Base-by-base conservation (phyloP, 441 rosid species). In the Pelargonium citronellum region DNA sequence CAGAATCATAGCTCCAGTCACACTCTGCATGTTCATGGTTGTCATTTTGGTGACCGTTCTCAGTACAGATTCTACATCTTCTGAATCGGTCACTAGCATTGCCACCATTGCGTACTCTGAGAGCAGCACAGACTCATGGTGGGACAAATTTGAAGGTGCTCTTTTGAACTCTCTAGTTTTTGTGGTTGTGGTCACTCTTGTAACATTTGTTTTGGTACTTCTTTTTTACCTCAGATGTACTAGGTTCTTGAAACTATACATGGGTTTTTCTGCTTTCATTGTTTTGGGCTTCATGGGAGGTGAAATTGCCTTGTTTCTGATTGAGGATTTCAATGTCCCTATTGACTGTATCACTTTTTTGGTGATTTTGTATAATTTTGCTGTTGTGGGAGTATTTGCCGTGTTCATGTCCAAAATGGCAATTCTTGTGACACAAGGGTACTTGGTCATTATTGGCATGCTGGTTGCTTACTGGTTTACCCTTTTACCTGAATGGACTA, bases 401-500 rank as follows among this genome's bases (percentile, higher is more conserved):
- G 96, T 93, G 71, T 93, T 89, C 69, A 74, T 89, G 87, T 85
- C 96, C 7, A 91, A 80, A 70, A 85, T 91, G 82, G 94, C 97
- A 10, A 91, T 93, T 73, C 67, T 92, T 70, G 86, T 89, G 63
- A 87, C 98, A 34, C 98, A 89, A 72, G 87, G 77, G 1, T 92
- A 92, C 74, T 81, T 92, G 81, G 94, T 92, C 65, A 73, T 82
- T 17, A 91, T 92, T 76, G 98, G 98, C 55, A 80, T 89, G 70
- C 76, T 92, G 69, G 96, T 91, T 74, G 98, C 98, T 73, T 92
- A 84, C 82, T 92, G 96, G 90, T 92, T 92, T 71, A 91, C 97
- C 17, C 81, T 89, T 67, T 76, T 92, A 22, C 96, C 98, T 68
- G 97, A 92, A 71, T 92, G 96, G 98, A 91, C 98, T 7, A 92